Percentiles rank a stretch among this genome's conserved stretches.
Evolutionary conservation across 352 stramenopile species (phyloP).

Genomic region (Globisporangium barbulae): DNA sequence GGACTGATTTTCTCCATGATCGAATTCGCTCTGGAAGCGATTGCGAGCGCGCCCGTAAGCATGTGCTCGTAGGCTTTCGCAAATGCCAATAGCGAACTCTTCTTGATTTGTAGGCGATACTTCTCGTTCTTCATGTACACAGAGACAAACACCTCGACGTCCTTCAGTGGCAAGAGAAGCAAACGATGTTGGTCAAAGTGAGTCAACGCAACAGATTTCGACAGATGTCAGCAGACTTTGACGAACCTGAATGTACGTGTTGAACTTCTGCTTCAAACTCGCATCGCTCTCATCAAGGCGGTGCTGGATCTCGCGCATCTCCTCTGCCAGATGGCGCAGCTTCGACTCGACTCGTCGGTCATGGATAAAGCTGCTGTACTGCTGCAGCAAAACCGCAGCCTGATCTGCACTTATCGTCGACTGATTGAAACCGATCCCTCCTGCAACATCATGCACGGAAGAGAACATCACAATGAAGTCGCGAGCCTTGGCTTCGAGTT

Average conservation of each 20-base stretch:
- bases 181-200: neutral
- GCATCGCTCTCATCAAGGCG: slow-evolving; percentile 32
- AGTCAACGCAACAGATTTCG: neutral
- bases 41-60: slow-evolving; percentile 30
- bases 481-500: slow-evolving; percentile 47
- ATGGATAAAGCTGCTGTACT: slow-evolving; percentile 18
- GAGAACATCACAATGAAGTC: slow-evolving; percentile 35
- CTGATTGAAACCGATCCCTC: slow-evolving; percentile 15
- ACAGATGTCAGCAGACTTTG: neutral
- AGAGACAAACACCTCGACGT: slow-evolving; percentile 73
- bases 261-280: slow-evolving; percentile 39
- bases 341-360: slow-evolving; percentile 41
- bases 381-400: slow-evolving; percentile 24
- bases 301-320: slow-evolving; percentile 37
- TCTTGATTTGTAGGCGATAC: slow-evolving; percentile 76
- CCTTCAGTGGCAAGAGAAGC: slow-evolving; percentile 28
- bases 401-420: slow-evolving; percentile 30
- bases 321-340: slow-evolving; percentile 42
- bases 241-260: slow-evolving; percentile 58
- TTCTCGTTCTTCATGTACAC: slow-evolving; percentile 87
- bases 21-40: slow-evolving; percentile 34
- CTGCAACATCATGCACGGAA: slow-evolving; percentile 24
- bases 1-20: slow-evolving; percentile 56
- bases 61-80: slow-evolving; percentile 69
- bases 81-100: slow-evolving; percentile 70